Percentiles rank a stretch among this genome's conserved stretches.
Conservation (phyloP, 257 asterid species). For the Lavandula angustifolia region DNA sequence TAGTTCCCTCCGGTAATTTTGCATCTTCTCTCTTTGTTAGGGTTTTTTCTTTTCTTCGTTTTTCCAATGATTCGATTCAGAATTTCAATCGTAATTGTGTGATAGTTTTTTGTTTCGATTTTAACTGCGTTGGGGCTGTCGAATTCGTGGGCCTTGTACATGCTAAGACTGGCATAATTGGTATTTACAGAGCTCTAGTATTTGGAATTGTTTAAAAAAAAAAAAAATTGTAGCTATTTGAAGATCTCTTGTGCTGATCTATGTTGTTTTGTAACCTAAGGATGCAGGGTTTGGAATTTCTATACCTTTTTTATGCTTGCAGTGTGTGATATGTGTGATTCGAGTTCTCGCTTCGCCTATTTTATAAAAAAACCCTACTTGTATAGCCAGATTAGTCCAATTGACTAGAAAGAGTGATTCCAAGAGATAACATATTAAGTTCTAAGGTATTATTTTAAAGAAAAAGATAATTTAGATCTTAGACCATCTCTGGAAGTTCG, state of each 20-base stretch:
- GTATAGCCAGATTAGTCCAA: not conserved
- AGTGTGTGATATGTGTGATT: not conserved
- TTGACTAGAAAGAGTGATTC: not conserved
- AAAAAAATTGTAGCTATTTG: not conserved
- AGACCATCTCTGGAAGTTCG: not conserved
- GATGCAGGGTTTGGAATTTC: not conserved
- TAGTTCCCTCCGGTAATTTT: conserved; percentile 27
- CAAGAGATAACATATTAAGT: not conserved
- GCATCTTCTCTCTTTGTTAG: not conserved
- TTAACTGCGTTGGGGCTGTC: not conserved
- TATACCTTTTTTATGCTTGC: not conserved
- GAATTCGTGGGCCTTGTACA: not conserved
- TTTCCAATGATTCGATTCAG: no score
- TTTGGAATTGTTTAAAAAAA: not conserved
- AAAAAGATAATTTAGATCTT: not conserved
- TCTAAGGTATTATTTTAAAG: not conserved
- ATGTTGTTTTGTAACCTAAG: not conserved
- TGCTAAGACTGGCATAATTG: not conserved
- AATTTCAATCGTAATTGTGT: not conserved
- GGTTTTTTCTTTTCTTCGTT: not conserved
- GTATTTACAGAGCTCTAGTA: not conserved
- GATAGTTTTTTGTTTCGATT: not conserved
- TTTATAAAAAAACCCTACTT: not conserved
- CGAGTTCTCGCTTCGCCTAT: not conserved
- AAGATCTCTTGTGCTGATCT: not conserved